phyloP scores from a whole-genome alignment of 352 stramenopile genomes.

The Globisporangium megalacanthum region DNA sequence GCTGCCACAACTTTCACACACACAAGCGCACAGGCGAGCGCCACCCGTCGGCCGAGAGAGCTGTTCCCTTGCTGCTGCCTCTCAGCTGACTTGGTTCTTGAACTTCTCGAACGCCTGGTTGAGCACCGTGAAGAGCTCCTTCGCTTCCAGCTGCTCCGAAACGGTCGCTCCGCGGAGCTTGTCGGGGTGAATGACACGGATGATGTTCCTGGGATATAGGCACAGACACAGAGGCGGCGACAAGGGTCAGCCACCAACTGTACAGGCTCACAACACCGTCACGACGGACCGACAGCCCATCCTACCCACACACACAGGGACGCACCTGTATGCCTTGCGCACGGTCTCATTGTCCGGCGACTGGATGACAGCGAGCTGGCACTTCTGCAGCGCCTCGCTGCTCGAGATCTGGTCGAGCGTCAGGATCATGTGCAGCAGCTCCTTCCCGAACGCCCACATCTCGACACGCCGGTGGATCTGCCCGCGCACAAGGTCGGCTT shows the following conservation, averaged over 20 bases:
- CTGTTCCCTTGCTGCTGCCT: not conserved
- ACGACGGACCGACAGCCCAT: not conserved
- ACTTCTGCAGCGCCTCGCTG: slow-evolving; percentile 67
- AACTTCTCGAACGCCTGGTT: slow-evolving; percentile 88
- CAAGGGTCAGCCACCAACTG: not conserved
- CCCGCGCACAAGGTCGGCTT: slow-evolving; percentile 70
- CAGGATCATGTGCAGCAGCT: slow-evolving; percentile 77
- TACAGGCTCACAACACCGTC: not conserved
- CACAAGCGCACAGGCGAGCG: not conserved
- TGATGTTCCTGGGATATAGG: slow-evolving; percentile 56
- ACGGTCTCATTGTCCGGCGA: slow-evolving; percentile 77
- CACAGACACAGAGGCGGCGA: not conserved
- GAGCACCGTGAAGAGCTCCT: slow-evolving; percentile 83
- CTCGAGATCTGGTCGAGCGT: slow-evolving; percentile 80
- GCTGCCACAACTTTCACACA: not conserved
- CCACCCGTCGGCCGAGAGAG: too few species aligned
- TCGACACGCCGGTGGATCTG: slow-evolving; percentile 73
- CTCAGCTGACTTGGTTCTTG: slow-evolving; percentile 41
- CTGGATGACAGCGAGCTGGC: slow-evolving; percentile 72
- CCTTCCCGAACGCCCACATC: slow-evolving; percentile 83
- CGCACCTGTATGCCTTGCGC: slow-evolving; percentile 75
- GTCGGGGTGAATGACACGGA: slow-evolving; percentile 82
- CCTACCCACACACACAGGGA: not conserved
- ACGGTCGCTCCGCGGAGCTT: slow-evolving; percentile 77
- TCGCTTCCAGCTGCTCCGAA: slow-evolving; percentile 76